A percentile compares a stretch with the other conserved stretches of the same genome.
These are phyloP conservation scores for Colletotrichum truncatum DNA, from an alignment of 2,329 filamentous ascomycete genomes.

Conservation along the genomic window DNA sequence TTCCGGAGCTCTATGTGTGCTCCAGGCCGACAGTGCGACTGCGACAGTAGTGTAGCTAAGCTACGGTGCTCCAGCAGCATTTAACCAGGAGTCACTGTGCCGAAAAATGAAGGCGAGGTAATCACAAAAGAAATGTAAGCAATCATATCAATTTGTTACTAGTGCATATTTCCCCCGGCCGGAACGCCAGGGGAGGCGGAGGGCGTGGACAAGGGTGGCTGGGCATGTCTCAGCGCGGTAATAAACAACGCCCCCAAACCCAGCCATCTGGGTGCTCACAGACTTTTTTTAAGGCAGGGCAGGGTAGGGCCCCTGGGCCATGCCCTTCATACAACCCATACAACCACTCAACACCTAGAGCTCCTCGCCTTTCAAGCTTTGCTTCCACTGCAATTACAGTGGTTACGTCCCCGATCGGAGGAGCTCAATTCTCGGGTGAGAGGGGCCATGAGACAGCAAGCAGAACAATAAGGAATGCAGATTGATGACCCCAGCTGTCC, in stretches of 20 bases:
- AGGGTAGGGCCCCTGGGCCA: neutral
- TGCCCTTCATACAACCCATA: neutral
- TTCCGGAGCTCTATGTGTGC: slow-evolving; percentile 3
- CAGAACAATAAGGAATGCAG: neutral
- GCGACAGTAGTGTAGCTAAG: neutral
- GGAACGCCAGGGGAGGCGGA: slow-evolving; percentile 18
- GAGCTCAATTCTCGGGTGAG: slow-evolving; percentile 19
- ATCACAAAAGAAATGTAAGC: slow-evolving; percentile 20
- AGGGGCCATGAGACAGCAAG: neutral
- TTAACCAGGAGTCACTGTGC: neutral
- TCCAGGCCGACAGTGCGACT: slow-evolving; percentile 18
- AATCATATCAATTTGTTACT: slow-evolving; percentile 12
- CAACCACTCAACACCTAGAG: neutral
- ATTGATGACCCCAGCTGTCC: neutral
- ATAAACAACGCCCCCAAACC: slow-evolving; percentile 32
- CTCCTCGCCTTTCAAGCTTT: neutral
- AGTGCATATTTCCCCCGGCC: slow-evolving; percentile 10
- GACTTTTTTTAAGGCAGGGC: slow-evolving; percentile 23
- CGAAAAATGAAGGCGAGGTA: neutral
- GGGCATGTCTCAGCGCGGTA: slow-evolving; percentile 28
- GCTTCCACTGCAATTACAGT: neutral
- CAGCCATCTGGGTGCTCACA: slow-evolving; percentile 30
- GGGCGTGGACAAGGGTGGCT: slow-evolving; percentile 11
- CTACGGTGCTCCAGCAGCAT: neutral
- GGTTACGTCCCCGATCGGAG: slow-evolving; percentile 8